phyloP scores from a whole-genome alignment of 176 grass and related monocot genomes.

The Aegilops umbellulata region DNA sequence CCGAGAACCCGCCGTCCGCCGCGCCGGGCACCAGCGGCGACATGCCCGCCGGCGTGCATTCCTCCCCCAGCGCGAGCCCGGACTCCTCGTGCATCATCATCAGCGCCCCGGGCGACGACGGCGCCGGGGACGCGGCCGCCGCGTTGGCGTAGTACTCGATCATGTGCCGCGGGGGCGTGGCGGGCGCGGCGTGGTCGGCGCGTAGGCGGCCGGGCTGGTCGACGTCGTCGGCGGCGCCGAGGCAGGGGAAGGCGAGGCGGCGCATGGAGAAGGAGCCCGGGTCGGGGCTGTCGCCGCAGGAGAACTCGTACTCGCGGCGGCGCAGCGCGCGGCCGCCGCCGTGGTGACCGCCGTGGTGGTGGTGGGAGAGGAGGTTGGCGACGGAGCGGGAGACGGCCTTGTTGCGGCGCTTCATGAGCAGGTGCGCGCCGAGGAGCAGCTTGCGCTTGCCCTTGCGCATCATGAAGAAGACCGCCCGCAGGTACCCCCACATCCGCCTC shows the following conservation, averaged over 20 bases:
- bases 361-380: constrained; percentile 46
- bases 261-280: constrained; percentile 42
- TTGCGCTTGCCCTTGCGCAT: constrained; percentile 77
- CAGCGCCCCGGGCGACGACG: constrained; percentile 26
- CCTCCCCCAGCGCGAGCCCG: constrained; percentile 37
- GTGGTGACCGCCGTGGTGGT: background rate
- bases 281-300: constrained; percentile 72
- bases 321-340: background rate
- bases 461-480: constrained; percentile 82
- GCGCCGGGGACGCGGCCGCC: constrained; percentile 8
- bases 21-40: constrained; percentile 13
- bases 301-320: constrained; percentile 81
- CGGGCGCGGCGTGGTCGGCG: background rate
- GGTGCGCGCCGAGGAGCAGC: constrained; percentile 60
- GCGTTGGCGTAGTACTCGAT: constrained; percentile 52
- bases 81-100: constrained; percentile 17
- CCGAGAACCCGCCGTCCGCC: constrained; percentile 30
- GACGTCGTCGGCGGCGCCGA: background rate
- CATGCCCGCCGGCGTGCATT: constrained; percentile 12
- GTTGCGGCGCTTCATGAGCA: constrained; percentile 73
- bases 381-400: constrained; percentile 55
- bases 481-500: constrained; percentile 70
- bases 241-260: constrained; percentile 73
- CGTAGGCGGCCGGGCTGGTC: background rate
- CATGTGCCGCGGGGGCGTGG: constrained; percentile 14